Base-by-base conservation (phyloP, 202 grass and related monocot species). In the Setaria viridis region DNA sequence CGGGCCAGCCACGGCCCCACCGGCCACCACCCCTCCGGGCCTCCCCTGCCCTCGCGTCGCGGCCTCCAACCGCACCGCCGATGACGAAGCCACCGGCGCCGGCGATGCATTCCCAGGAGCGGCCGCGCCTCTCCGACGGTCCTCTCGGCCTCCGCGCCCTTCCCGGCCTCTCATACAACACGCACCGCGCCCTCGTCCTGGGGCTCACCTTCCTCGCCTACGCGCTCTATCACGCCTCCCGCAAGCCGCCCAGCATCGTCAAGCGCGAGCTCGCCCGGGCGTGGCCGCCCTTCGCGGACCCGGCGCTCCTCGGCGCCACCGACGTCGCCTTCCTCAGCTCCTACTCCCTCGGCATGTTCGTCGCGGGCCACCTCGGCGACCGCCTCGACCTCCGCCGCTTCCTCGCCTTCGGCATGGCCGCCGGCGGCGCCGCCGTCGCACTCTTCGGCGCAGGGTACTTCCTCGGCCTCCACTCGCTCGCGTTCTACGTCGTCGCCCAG, bases 231-330 rank as follows among this genome's bases (percentile, higher is more conserved):
- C 90, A 92, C 85, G 90, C 83, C 66, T 90, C 93, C 33, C 88
- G 93, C 46, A 95, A 95, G 83, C 88, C 88, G 1, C 79, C 90
- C 76, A 95, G 90, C 85, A 92, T 92, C 85, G 85, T 94, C 20
- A 92, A 92, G 83, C 74, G 85, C 76, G 88, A 87, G 75, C 88
- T 94, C 79, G 73, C 85, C 9, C 48, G 77, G 6, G 48, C 64
- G 0, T 85, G 86, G 77, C 66, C 87, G 33, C 79, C 87, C 51
- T 87, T 87, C 86, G 11, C 58, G 46, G 89, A 86, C 74, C 80
- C 90, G 11, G 88, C 84, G 39, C 88, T 81, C 85, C 90, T 95
- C 66, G 88, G 93, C 33, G 90, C 89, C 80, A 88, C 91, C 32
- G 90, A 95, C 66, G 85, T 95, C 37, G 90, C 93, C 0, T 92